Evolutionary conservation across 768 basidiomycete genomes (phyloP).

Genomic region (Macrolepiota dolichaula): DNA sequence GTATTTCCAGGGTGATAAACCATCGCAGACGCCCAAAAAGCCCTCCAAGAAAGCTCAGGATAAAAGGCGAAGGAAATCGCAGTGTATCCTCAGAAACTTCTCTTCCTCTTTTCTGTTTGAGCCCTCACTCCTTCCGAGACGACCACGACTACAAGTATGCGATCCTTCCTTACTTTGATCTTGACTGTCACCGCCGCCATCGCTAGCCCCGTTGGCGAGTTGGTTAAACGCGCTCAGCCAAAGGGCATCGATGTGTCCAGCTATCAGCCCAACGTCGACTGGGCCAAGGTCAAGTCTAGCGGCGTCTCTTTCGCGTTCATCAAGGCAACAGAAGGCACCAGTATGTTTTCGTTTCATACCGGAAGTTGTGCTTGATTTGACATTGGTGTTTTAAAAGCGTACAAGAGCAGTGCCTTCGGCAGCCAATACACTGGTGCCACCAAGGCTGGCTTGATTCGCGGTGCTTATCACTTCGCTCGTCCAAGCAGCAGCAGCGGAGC

Average conservation of each 20-base stretch:
- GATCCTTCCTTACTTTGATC: background rate
- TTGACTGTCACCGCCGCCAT: background rate
- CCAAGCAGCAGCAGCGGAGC: conserved; percentile 33
- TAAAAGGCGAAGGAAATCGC: background rate
- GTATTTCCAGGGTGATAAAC: background rate
- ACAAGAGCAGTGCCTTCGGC: background rate
- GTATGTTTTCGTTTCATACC: conserved; percentile 24
- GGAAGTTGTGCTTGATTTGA: background rate
- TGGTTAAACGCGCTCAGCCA: conserved; percentile 24
- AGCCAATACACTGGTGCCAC: conserved; percentile 48
- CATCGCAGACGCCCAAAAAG: background rate
- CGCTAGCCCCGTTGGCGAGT: background rate
- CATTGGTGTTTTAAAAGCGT: background rate
- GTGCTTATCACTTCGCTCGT: conserved; percentile 58
- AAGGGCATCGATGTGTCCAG: conserved; percentile 55
- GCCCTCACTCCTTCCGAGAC: background rate
- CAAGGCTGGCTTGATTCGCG: conserved; percentile 54
- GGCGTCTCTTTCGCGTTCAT: conserved; percentile 58
- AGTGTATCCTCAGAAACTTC: background rate
- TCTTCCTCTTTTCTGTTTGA: background rate
- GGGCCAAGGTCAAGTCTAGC: conserved; percentile 46
- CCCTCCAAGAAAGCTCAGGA: background rate
- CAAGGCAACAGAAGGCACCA: conserved; percentile 66
- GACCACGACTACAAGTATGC: background rate
- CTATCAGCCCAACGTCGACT: conserved; percentile 48